A percentile compares a stretch with the other conserved stretches of the same genome.
Conservation (phyloP, 1,284 basidiomycete genomes). For the Trametes hirsuta region DNA sequence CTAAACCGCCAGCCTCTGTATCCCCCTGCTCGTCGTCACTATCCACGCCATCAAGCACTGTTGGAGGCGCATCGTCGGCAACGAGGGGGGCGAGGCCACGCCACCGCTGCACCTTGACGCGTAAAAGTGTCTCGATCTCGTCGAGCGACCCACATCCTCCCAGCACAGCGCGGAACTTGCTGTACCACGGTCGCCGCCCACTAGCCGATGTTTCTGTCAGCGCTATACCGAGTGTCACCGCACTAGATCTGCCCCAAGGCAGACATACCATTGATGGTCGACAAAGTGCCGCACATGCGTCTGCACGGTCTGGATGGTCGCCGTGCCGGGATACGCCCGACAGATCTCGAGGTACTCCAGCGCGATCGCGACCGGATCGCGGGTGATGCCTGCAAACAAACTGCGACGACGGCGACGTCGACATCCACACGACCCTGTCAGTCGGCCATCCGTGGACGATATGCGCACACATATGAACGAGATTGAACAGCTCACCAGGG, state of each 20-base stretch:
- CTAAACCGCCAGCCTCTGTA: no score
- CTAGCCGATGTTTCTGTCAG: conserved; percentile 32
- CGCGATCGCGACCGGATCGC: conserved; percentile 64
- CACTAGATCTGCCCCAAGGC: neutral
- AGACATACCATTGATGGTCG: conserved; percentile 59
- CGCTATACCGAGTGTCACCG: neutral
- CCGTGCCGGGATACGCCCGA: conserved; percentile 48
- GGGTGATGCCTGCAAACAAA: conserved; percentile 52
- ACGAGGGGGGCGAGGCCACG: conserved; percentile 40
- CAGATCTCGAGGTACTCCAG: conserved; percentile 67
- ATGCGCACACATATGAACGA: neutral
- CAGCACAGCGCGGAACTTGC: conserved; percentile 53
- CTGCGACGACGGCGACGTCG: conserved; percentile 32
- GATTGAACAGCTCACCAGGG: conserved; percentile 54
- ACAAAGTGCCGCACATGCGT: conserved; percentile 65
- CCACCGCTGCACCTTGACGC: conserved; percentile 53
- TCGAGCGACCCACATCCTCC: conserved; percentile 45
- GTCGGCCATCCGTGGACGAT: neutral
- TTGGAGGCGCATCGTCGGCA: neutral
- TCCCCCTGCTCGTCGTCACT: neutral
- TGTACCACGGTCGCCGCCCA: conserved; percentile 56
- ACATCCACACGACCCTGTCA: no score
- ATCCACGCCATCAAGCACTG: neutral
- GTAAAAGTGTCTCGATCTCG: conserved; percentile 49
- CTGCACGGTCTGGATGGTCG: conserved; percentile 50